Conservation (phyloP, 140 eudicot species). For the Flaveria floridana region DNA sequence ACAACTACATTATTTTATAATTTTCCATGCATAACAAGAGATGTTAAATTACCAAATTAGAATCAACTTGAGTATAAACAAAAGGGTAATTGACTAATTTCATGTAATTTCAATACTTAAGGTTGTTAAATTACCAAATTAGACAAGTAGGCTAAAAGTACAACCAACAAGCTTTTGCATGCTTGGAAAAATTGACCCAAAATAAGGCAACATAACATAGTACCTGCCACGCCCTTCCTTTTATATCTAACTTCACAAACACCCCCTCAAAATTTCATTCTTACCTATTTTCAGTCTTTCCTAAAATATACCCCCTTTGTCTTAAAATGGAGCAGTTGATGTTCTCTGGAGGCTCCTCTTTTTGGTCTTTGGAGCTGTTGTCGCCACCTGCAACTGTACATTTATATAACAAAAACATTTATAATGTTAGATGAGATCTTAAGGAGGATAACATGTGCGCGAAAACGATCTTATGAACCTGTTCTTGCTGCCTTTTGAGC, state of each 20-base stretch:
- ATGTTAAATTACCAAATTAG: background rate
- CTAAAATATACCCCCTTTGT: conserved; percentile 35
- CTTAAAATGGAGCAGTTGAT: conserved; percentile 61
- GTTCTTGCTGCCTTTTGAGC: conserved; percentile 62
- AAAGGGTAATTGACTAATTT: conserved; percentile 26
- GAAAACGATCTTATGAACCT: conserved; percentile 30
- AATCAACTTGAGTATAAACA: background rate
- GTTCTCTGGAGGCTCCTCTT: conserved; percentile 53
- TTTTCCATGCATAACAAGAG: too few species aligned
- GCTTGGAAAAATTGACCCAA: conserved; percentile 41
- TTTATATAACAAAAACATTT: background rate
- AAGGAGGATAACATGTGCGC: background rate
- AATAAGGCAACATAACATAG: conserved; percentile 34
- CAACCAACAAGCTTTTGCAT: conserved; percentile 40
- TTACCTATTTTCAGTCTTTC: conserved; percentile 31
- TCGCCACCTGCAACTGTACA: conserved; percentile 41
- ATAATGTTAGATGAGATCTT: background rate
- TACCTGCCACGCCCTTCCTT: conserved; percentile 42
- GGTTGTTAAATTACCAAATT: conserved; percentile 35
- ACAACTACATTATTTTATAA: too few species aligned
- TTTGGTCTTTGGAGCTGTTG: conserved; percentile 44
- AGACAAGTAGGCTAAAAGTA: conserved; percentile 36
- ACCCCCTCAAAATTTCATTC: conserved; percentile 35
- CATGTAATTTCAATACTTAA: conserved; percentile 24
- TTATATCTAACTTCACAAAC: conserved; percentile 34